phyloP scores from a whole-genome alignment of 2,329 filamentous ascomycete genomes.

The Cryphonectria parasitica region DNA sequence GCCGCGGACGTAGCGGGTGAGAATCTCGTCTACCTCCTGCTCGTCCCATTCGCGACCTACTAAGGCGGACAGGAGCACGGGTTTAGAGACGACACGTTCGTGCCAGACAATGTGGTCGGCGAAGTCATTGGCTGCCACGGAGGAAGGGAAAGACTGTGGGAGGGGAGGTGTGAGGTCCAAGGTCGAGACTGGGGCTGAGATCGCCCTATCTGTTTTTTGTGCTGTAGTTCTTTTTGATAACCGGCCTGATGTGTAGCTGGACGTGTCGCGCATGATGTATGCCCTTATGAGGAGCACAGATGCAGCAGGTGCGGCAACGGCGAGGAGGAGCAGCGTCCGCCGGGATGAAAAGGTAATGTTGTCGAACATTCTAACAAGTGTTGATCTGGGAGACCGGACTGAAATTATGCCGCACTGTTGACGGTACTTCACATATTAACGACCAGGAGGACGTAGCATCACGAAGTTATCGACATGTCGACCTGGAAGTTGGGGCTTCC shows the following conservation, averaged over 20 bases:
- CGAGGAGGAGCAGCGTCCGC: neutral
- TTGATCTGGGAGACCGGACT: neutral
- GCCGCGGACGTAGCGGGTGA: slow-evolving; percentile 18
- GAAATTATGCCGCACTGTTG: neutral
- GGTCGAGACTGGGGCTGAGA: neutral
- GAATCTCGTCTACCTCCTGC: neutral
- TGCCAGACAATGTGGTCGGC: slow-evolving; percentile 4
- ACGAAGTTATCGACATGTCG: neutral
- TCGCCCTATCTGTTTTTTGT: neutral
- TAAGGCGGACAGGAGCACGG: neutral
- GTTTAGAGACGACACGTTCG: slow-evolving; percentile 18
- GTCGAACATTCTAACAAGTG: neutral
- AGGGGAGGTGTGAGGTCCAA: neutral
- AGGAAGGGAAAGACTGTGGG: slow-evolving; percentile 12
- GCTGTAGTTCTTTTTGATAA: neutral
- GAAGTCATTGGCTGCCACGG: neutral
- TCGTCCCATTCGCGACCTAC: neutral
- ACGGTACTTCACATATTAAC: neutral
- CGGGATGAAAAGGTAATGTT: neutral
- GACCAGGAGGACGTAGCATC: neutral
- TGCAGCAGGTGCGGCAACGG: neutral
- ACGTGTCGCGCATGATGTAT: slow-evolving; percentile 15
- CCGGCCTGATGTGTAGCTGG: neutral
- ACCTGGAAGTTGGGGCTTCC: neutral
- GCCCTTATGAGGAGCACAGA: slow-evolving; percentile 3